phyloP scores from a whole-genome alignment of 2,329 filamentous ascomycete species.

The Cadophora luteo-olivacea region DNA sequence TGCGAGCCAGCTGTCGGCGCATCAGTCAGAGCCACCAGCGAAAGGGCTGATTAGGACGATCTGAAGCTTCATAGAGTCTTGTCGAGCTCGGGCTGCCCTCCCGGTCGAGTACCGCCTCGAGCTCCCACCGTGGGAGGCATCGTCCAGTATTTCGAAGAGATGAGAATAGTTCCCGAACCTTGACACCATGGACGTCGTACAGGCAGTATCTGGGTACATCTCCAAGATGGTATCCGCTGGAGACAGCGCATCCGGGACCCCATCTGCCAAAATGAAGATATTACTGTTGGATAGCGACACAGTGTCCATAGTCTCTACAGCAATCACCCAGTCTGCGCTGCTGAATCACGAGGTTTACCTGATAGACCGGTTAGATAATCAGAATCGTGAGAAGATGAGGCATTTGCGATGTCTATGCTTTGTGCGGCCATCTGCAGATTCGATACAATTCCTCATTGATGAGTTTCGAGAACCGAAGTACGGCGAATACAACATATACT shows the following conservation, averaged over 20 bases:
- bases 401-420: slow-evolving; percentile 94
- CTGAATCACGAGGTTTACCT: slow-evolving; percentile 98
- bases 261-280: slow-evolving; percentile 97
- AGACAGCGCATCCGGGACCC: slow-evolving; percentile 69
- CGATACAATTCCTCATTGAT: slow-evolving; percentile 92
- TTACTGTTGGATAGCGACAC: slow-evolving; percentile 93
- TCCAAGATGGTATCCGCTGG: slow-evolving; percentile 91
- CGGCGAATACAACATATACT: slow-evolving; percentile 95
- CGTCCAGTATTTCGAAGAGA: slow-evolving; percentile 24
- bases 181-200: slow-evolving; percentile 83
- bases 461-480: slow-evolving; percentile 96
- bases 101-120: not conserved
- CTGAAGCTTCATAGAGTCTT: not conserved
- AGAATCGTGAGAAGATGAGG: slow-evolving; percentile 93
- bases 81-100: not conserved
- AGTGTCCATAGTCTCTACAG: slow-evolving; percentile 90
- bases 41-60: not conserved
- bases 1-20: not conserved
- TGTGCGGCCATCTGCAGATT: slow-evolving; percentile 88
- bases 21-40: not conserved
- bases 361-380: slow-evolving; percentile 93
- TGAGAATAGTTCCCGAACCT: slow-evolving; percentile 34
- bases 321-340: slow-evolving; percentile 92
- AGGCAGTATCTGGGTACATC: slow-evolving; percentile 93
- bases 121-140: slow-evolving; percentile 7